Percentiles rank a stretch among this genome's conserved stretches.
Evolutionary conservation across 2,329 filamentous ascomycete genomes (phyloP).

Genomic region (Xylaria sp.): DNA sequence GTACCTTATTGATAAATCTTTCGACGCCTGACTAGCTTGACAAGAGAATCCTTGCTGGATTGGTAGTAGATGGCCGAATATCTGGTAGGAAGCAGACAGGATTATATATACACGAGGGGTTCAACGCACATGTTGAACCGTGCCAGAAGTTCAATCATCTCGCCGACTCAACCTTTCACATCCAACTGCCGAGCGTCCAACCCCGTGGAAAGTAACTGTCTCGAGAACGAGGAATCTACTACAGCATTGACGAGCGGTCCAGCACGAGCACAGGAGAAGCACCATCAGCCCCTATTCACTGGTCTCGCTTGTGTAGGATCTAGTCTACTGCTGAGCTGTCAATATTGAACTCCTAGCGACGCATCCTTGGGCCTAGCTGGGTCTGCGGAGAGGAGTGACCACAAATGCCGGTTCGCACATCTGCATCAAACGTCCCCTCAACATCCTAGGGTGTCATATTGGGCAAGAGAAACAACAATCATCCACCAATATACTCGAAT

Average conservation of each 20-base stretch:
- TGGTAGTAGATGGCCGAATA: not conserved
- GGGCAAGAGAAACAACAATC: not conserved
- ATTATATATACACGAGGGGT: not conserved
- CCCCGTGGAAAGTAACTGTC: not conserved
- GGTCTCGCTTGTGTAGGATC: not conserved
- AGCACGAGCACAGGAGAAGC: not conserved
- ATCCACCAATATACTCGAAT: not conserved
- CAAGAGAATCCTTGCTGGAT: not conserved
- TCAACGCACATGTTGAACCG: not conserved
- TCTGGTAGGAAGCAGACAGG: not conserved
- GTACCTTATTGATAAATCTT: not conserved
- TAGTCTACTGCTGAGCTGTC: not conserved
- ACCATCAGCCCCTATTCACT: not conserved
- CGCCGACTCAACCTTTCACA: not conserved
- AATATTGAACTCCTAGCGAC: not conserved
- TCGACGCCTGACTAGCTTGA: not conserved
- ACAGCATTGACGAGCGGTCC: not conserved
- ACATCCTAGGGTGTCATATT: not conserved
- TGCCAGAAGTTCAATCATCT: not conserved
- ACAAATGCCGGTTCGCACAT: not conserved
- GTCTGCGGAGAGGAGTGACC: not conserved
- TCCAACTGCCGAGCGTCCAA: not conserved
- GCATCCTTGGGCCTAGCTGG: not conserved
- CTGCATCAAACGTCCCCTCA: not conserved
- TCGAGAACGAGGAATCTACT: not conserved